These are phyloP conservation scores for Crithidia thermophila DNA, from an alignment of 208 protist genomes.

Conservation along the genomic window DNA sequence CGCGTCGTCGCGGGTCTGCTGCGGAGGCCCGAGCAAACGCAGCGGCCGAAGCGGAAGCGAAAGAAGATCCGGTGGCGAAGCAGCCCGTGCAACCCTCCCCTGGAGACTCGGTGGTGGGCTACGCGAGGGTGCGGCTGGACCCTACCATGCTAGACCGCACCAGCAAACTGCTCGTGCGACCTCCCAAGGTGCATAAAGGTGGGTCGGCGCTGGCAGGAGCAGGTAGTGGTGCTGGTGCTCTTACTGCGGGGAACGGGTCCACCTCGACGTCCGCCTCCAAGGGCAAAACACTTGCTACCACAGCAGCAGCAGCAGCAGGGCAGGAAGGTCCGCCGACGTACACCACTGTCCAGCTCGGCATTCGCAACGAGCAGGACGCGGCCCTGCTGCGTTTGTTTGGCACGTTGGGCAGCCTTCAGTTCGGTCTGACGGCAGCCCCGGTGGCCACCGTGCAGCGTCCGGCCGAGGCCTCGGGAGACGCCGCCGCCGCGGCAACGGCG, in stretches of 20 bases:
- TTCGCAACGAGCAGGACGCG: slow-evolving; percentile 9
- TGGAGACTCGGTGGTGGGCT: slow-evolving; percentile 2
- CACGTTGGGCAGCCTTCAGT: slow-evolving; percentile 10
- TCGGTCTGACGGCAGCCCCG: neutral
- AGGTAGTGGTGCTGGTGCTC: neutral
- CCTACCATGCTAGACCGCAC: slow-evolving; percentile 8
- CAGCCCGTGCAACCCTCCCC: neutral
- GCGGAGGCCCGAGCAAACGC: no score
- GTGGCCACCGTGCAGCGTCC: neutral
- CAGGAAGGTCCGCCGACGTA: neutral
- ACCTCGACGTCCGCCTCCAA: neutral
- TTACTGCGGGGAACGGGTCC: no score
- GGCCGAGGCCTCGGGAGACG: neutral
- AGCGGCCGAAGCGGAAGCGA: no score
- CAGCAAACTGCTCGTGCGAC: slow-evolving; percentile 3
- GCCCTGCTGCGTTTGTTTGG: slow-evolving; percentile 6
- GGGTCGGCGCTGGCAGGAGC: neutral
- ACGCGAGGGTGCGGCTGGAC: slow-evolving; percentile 16
- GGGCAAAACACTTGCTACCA: neutral
- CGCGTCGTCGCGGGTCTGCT: no score
- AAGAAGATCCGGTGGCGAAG: neutral
- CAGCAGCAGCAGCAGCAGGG: neutral
- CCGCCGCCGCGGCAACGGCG: neutral
- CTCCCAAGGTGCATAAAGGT: neutral
- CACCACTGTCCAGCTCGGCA: slow-evolving; percentile 17